Conservation (phyloP, 2,329 filamentous ascomycete genomes). For the Decorospora gaudefroyi region DNA sequence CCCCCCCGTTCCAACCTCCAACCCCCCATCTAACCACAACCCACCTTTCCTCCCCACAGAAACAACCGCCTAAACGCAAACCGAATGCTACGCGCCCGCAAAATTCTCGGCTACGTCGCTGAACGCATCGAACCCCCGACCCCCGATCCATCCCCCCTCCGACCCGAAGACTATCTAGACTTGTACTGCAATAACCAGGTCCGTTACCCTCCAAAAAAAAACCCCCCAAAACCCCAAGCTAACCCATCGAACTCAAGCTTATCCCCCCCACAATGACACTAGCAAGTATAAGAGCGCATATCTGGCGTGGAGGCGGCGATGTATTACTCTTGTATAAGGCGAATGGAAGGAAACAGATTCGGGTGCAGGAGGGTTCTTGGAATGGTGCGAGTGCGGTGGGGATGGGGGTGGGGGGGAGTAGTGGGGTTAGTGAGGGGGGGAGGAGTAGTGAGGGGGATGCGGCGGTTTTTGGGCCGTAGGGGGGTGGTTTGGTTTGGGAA, state of each 20-base stretch:
- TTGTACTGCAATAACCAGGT: constrained; percentile 93
- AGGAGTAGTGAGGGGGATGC: constrained; percentile 37
- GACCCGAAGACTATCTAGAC: constrained; percentile 91
- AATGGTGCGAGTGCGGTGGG: too few relatives aligned
- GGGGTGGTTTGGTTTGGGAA: neutral
- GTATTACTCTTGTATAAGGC: constrained; percentile 88
- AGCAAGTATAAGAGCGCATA: constrained; percentile 85
- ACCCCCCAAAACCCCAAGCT: neutral
- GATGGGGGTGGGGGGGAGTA: constrained; percentile 28
- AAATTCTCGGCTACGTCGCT: constrained; percentile 88
- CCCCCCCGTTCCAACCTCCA: constrained; percentile 30
- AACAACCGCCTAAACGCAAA: constrained; percentile 95
- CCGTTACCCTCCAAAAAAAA: constrained; percentile 40
- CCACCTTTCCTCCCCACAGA: constrained; percentile 48
- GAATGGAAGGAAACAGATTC: constrained; percentile 71
- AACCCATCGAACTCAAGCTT: constrained; percentile 47
- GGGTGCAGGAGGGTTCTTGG: too few relatives aligned
- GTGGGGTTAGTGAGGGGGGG: constrained; percentile 40
- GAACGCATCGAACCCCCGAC: constrained; percentile 83
- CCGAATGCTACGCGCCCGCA: constrained; percentile 92
- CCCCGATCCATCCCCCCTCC: too few relatives aligned
- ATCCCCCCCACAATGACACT: constrained; percentile 85
- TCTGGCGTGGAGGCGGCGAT: constrained; percentile 96
- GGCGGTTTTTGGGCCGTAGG: constrained; percentile 24
- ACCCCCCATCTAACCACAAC: too few relatives aligned